Evolutionary conservation across 2,329 filamentous ascomycete species (phyloP), one percentile per base, ranked within the genome.

Genomic region (Aspergillus terreus): DNA sequence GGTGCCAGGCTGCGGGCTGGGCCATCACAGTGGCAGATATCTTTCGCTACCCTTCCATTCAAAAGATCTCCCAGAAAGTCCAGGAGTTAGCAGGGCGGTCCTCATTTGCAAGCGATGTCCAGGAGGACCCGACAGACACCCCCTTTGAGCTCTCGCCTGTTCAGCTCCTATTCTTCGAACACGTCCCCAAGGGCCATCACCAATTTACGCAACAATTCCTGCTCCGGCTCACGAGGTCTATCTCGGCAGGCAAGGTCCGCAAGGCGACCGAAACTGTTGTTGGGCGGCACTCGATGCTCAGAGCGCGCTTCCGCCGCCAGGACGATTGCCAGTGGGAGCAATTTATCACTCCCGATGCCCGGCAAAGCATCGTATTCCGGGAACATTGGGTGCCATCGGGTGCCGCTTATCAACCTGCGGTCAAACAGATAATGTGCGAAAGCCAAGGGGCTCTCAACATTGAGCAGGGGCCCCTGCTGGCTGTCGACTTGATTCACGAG

Each of bases 131-230:
- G 4, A 50, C 47, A 9, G 54, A 55, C 9, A 25, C 32, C 3
- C 45, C 44, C 35, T 58, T 59, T 35, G 44, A 35, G 6, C 50
- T 57, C 2, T 58, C 54, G 7, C 54, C 54, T 0, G 52, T 55
- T 7, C 56, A 58, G n/a, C 19, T 51, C 11, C 40, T 57, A 1
- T 57, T 50, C 44, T 57, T 56, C n/a, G 52, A 53, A 12, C 15
- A 12, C 7, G 35, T 50, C 46, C 40, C 49, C 4, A 44, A 58
- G 0, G 58, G 64, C 60, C 46, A 54, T 38, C 40, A 51, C 23
- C 33, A 45, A 9, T 55, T 55, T 9, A 57, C 47, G 11, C 30
- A 45, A 23, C 36, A 32, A 4, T 41, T 51, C 33, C 14, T 47
- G 25, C 27, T 51, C 11, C 49, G 49, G 17, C 32, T 51, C n/a